Base-by-base conservation (phyloP, 176 grass and related monocot species). In the Typha latifolia region DNA sequence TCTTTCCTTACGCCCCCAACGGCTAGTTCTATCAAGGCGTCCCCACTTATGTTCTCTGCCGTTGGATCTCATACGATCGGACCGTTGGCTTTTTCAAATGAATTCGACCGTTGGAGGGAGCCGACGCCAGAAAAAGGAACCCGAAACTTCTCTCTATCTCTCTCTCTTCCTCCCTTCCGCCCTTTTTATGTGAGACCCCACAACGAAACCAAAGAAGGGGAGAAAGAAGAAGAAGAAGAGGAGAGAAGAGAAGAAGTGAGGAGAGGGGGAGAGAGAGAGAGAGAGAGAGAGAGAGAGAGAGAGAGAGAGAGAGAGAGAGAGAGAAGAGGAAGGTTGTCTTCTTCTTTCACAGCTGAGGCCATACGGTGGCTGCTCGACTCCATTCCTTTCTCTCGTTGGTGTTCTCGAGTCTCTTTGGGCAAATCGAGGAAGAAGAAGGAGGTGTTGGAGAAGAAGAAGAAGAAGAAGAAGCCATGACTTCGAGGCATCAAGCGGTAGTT, bases 51-150 rank as follows among this genome's bases (percentile, higher is more conserved):
- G 2, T 4, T 55, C 6, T 32, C 24, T 48, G 32, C 55, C 69
- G 55, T 72, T 12, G 55, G 69, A 72, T 72, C 32, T 53, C 8
- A 27, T 5, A 1, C 13, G 14, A 53, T 29, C 26, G 13, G 67
- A 69, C 67, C 49, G 67, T 69, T 56, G 15, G 18, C 23, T n/a
- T 3, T 72, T 72, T 16, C n/a, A 16, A 72, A 72, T 47, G 13
- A 24, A 49, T 48, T n/a, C 70, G 56, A 72, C 70, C 70, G 56
- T 72, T 72, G 55, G 55, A 59, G 51, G n/a, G 53, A 61, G 19
- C 34, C 11, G 3, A 15, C 15, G 9, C 51, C 14, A 6, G 51
- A 55, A n/a, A 55, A 18, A 55, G n/a, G 51, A 55, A 18, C 51
- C 14, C 51, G 32, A 34, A 34, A 3, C 32, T n/a, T n/a, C n/a